Percentiles rank a stretch among this genome's conserved stretches.
Evolutionary conservation across 305 asterid genomes (phyloP).

Genomic region (Ilex paraguariensis): DNA sequence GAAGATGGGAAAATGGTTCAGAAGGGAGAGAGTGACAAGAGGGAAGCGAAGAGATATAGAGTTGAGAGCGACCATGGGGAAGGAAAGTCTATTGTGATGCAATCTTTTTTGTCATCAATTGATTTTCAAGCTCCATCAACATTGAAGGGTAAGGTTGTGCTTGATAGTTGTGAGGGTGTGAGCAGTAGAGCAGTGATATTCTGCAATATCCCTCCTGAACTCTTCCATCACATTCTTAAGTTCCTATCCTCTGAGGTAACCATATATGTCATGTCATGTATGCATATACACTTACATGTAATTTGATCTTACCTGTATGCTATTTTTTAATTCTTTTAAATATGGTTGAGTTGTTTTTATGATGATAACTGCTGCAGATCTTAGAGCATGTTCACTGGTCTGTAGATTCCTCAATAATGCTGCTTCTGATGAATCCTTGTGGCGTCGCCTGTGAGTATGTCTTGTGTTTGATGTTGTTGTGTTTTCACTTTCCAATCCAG

Average conservation of each 20-base stretch:
- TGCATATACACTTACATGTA: neutral
- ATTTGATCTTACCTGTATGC: slow-evolving; percentile 4
- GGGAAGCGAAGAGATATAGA: slow-evolving; percentile 56
- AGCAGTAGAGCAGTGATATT: slow-evolving; percentile 28
- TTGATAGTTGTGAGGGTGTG: slow-evolving; percentile 17
- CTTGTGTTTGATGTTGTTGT: slow-evolving; percentile 9
- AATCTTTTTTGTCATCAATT: slow-evolving; percentile 26
- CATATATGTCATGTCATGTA: neutral
- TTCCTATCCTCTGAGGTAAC: slow-evolving; percentile 92
- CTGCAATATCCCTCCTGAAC: slow-evolving; percentile 80
- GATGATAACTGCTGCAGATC: slow-evolving; percentile 44
- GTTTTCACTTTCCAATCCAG: neutral
- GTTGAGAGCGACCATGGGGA: slow-evolving; percentile 41
- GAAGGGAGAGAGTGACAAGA: slow-evolving; percentile 50
- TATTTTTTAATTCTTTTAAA: neutral
- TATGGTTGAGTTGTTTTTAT: neutral
- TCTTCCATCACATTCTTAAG: slow-evolving; percentile 81
- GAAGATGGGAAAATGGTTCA: slow-evolving; percentile 35
- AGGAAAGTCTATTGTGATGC: slow-evolving; percentile 20
- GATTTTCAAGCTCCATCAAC: slow-evolving; percentile 36
- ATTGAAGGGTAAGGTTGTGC: slow-evolving; percentile 17
- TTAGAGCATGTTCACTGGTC: slow-evolving; percentile 75
- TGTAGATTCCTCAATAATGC: slow-evolving; percentile 73
- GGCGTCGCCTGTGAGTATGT: slow-evolving; percentile 86
- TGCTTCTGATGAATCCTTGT: slow-evolving; percentile 86